Evolutionary conservation across 2,329 filamentous ascomycete genomes (phyloP), one percentile per base, ranked within the genome.

Genomic region (Hymenoscyphus repandus): DNA sequence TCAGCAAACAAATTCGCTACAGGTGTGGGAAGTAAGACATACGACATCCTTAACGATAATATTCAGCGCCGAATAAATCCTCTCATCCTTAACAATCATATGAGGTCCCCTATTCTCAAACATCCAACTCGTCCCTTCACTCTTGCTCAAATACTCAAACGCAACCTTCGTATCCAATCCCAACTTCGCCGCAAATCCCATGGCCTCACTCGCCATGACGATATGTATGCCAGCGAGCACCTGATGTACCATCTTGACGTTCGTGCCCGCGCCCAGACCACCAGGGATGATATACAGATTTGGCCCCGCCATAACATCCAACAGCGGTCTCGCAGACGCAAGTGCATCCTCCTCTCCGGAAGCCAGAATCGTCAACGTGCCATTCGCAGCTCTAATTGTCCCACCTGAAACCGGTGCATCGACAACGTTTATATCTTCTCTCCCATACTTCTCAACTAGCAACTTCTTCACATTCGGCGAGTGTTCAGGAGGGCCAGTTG

Each of bases 321-420:
- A 72, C 1, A 90, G 68, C 43, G 73, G 75, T 18, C 73, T 74
- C 0, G 76, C 83, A 50, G 76, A 77, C 32, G 74, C 70, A 1
- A 89, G 68, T 5, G 80, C 79, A 2, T 72, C 73, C 1, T 78
- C 73, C 0, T 77, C 71, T 0, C 76, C 84, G 1, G 82, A 81
- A 0, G 84, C 84, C 79, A 91, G 88, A 63, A 91, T 90, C 6
- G 84, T 86, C 38, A 90, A 70, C 0, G 85, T 88, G 3, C 86
- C 86, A 44, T 85, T 78, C 0, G 83, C 84, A 1, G 86, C 86
- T 32, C 86, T 76, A 9, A 77, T 73, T 0, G 83, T 79, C 1
- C 86, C 86, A 0, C 86, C 86, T 0, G 84, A 88, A 0, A 90
- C 86, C 0, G 86, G 86, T 18, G 79, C 77, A 66, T 90, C 86